Evolutionary conservation across 768 basidiomycete species (phyloP).

Genomic region (Boletus bicolor): DNA sequence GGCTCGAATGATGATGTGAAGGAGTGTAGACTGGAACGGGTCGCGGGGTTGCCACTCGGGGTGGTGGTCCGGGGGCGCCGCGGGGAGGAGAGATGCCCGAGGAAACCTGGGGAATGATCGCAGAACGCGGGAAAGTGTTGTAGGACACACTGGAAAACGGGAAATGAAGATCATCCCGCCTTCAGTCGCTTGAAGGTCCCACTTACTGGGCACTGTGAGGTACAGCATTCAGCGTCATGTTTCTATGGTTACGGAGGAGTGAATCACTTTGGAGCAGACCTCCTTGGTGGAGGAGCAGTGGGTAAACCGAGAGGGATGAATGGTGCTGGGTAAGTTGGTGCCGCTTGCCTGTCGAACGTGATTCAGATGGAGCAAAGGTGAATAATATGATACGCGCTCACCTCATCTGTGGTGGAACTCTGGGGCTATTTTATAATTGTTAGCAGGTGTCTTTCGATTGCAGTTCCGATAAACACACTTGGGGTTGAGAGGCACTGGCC

Average conservation of each 20-base stretch:
- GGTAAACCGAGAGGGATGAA: slow-evolving; percentile 21
- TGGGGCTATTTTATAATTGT: slow-evolving; percentile 10
- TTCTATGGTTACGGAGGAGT: background rate
- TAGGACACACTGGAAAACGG: slow-evolving; percentile 19
- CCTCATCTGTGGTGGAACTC: slow-evolving; percentile 15
- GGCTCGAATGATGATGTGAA: slow-evolving; percentile 7
- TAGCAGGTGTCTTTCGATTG: background rate
- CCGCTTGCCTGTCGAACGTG: slow-evolving; percentile 14
- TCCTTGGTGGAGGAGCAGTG: slow-evolving; percentile 13
- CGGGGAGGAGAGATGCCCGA: background rate
- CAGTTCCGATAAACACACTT: slow-evolving; percentile 16
- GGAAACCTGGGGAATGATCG: background rate
- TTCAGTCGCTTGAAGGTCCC: slow-evolving; percentile 5
- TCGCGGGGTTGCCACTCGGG: slow-evolving; percentile 3
- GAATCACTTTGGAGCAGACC: slow-evolving; percentile 22
- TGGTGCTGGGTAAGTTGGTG: slow-evolving; percentile 13
- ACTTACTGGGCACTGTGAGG: slow-evolving; percentile 27
- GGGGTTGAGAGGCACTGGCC: background rate
- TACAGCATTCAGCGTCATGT: slow-evolving; percentile 1
- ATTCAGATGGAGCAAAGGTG: background rate
- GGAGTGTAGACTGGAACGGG: background rate
- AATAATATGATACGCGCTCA: background rate
- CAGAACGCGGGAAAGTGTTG: slow-evolving; percentile 29
- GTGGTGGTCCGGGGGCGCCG: background rate
- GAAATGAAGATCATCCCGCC: slow-evolving; percentile 12